phyloP scores from a whole-genome alignment of 1,284 basidiomycete species.

The Ustilago sp. region DNA sequence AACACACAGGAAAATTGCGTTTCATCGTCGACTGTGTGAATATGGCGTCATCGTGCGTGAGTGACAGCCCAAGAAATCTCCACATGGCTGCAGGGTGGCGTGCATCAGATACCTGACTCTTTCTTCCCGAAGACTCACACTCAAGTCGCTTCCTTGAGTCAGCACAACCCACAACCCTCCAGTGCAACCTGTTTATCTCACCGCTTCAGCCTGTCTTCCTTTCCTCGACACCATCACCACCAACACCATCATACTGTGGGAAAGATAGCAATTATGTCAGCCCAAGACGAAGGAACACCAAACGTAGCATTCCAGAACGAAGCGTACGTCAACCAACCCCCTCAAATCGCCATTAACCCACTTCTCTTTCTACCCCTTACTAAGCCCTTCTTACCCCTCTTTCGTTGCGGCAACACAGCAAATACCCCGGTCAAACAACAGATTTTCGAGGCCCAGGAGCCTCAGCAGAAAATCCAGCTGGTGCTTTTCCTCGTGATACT shows the following conservation, averaged over 20 bases:
- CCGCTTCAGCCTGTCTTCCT: neutral
- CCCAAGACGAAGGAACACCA: conserved; percentile 34
- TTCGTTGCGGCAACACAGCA: conserved; percentile 14
- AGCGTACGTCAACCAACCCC: conserved; percentile 25
- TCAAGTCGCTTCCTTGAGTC: conserved; percentile 7
- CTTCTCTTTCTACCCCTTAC: neutral
- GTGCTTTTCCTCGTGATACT: conserved; percentile 43
- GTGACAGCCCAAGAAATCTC: conserved; percentile 5
- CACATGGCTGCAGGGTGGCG: conserved; percentile 16
- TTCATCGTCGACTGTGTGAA: neutral
- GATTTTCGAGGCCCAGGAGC: conserved; percentile 45
- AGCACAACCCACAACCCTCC: conserved; percentile 5
- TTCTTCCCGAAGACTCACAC: neutral
- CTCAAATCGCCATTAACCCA: neutral
- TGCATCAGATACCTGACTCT: conserved; percentile 1
- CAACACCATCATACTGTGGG: neutral
- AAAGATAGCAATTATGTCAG: conserved; percentile 20
- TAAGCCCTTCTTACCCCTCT: neutral
- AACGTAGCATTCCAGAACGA: conserved; percentile 56
- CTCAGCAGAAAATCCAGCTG: conserved; percentile 49
- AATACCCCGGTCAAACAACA: conserved; percentile 44
- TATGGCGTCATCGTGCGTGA: conserved; percentile 34
- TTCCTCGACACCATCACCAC: conserved; percentile 4
- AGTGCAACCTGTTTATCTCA: neutral
- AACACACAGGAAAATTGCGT: neutral